Percentiles rank a stretch among this genome's conserved stretches.
Evolutionary conservation across 139 green algal genomes (phyloP).

Genomic region (Volvox africanus): DNA sequence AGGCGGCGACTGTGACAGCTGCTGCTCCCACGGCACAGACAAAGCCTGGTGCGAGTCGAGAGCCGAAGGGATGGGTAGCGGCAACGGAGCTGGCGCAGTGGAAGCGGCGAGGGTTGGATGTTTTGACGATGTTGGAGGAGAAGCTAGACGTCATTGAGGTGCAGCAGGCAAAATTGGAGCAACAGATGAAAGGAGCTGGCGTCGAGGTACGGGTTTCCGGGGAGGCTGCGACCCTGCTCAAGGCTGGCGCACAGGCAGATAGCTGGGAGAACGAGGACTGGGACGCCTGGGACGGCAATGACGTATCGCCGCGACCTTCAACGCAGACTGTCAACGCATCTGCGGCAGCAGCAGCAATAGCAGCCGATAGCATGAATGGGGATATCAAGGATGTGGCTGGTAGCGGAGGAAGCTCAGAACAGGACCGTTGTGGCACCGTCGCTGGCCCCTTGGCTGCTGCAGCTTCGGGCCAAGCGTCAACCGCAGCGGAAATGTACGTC

Average conservation of each 20-base stretch:
- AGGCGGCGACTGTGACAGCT: neutral
- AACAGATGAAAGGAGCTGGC: conserved; percentile 16
- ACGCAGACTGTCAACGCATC: neutral
- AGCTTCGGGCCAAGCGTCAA: neutral
- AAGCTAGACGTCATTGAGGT: neutral
- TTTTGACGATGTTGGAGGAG: neutral
- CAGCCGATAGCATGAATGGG: no score
- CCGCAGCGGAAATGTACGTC: neutral
- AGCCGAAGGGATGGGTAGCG: neutral
- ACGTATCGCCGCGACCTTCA: neutral
- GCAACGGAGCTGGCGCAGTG: neutral
- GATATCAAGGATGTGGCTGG: no score
- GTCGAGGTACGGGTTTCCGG: neutral
- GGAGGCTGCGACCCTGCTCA: neutral
- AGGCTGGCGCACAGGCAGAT: neutral
- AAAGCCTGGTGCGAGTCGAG: no score
- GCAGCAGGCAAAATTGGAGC: neutral
- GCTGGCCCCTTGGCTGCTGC: no score
- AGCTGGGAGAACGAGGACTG: conserved; percentile 22
- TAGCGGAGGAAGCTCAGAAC: no score
- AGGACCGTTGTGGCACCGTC: no score
- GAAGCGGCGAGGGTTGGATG: conserved; percentile 19
- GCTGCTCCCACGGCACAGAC: no score
- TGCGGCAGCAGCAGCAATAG: neutral
- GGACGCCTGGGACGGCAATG: conserved; percentile 22